These are phyloP conservation scores for Curvularia hawaiiensis DNA, from an alignment of 2,329 filamentous ascomycete species.

Conservation along the genomic window DNA sequence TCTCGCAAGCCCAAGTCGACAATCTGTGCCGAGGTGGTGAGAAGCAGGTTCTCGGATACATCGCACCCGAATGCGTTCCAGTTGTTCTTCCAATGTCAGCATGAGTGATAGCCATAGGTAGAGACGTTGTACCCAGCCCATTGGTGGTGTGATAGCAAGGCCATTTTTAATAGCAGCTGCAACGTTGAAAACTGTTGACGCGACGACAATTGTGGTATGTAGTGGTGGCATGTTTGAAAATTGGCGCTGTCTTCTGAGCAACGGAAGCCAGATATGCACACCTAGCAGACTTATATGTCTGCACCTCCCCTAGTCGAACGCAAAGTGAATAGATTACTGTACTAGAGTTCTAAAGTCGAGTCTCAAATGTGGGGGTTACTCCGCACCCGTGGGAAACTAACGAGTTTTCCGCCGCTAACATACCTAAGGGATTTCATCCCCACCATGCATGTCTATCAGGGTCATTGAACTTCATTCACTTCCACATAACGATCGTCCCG, in stretches of 20 bases:
- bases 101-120: neutral
- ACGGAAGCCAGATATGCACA: neutral
- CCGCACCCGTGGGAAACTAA: slow-evolving; percentile 17
- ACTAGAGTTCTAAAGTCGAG: slow-evolving; percentile 1
- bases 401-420: slow-evolving; percentile 30
- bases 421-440: neutral
- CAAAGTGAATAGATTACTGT: neutral
- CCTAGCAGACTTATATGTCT: slow-evolving; percentile 11
- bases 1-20: slow-evolving; percentile 34
- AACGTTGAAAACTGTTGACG: slow-evolving; percentile 19
- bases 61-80: slow-evolving; percentile 36
- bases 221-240: slow-evolving; percentile 15
- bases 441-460: neutral
- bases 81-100: slow-evolving; percentile 23
- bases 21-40: slow-evolving; percentile 32
- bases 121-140: slow-evolving; percentile 26
- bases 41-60: slow-evolving; percentile 35
- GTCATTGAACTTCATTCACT: too few species aligned
- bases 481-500: neutral
- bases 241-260: neutral
- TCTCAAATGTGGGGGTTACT: slow-evolving; percentile 5
- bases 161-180: slow-evolving; percentile 33
- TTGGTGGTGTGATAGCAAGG: slow-evolving; percentile 28
- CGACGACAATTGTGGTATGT: slow-evolving; percentile 17
- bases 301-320: slow-evolving; percentile 2